These are phyloP conservation scores for Yamadazyma ubonensis DNA, from an alignment of 805 yeast species.

Conservation along the genomic window DNA sequence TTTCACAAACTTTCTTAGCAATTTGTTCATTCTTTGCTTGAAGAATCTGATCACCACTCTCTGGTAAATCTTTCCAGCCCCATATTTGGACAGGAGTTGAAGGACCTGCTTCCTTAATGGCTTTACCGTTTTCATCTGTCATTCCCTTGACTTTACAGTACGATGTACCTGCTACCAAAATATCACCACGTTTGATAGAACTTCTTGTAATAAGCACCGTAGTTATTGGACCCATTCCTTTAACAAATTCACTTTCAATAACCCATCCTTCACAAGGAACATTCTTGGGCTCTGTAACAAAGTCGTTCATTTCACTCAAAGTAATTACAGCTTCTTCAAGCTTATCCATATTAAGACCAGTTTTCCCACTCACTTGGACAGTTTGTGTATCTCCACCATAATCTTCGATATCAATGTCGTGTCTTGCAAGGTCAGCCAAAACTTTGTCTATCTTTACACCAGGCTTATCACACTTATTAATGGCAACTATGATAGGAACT, in stretches of 20 bases:
- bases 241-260: constrained; percentile 77
- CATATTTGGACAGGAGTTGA: constrained; percentile 86
- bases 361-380: constrained; percentile 81
- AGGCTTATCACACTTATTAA: constrained; percentile 86
- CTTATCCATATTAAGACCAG: constrained; percentile 87
- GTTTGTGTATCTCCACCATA: constrained; percentile 95
- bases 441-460: constrained; percentile 75
- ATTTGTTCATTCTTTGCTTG: constrained; percentile 71
- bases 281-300: constrained; percentile 55
- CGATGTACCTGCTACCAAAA: constrained; percentile 83
- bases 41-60: constrained; percentile 81
- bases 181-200: constrained; percentile 61
- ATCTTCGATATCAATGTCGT: constrained; percentile 84
- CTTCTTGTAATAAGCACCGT: constrained; percentile 84
- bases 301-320: constrained; percentile 78
- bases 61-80: constrained; percentile 94
- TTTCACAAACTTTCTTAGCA: constrained; percentile 73
- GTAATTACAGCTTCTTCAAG: constrained; percentile 87
- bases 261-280: constrained; percentile 81
- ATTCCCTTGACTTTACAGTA: constrained; percentile 82
- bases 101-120: constrained; percentile 69
- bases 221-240: constrained; percentile 82
- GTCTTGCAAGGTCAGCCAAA: constrained; percentile 67
- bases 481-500: constrained; percentile 85
- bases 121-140: constrained; percentile 69